phyloP scores from a whole-genome alignment of 2,329 filamentous ascomycete genomes.

The Didymella pomorum region DNA sequence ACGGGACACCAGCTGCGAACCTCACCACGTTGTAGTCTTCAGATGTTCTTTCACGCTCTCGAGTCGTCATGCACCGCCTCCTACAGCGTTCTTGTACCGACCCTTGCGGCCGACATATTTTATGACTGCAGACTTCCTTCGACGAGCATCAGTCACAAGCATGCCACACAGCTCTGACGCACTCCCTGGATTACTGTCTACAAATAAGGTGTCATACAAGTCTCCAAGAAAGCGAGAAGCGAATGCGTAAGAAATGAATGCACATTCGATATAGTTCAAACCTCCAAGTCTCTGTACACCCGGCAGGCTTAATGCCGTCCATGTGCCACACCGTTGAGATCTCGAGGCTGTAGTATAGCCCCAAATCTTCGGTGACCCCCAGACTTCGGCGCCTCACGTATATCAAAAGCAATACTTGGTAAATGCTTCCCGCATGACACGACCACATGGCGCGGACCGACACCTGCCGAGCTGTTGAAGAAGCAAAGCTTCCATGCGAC shows the following conservation, averaged over 20 bases:
- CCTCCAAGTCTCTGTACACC: background rate
- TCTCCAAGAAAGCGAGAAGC: background rate
- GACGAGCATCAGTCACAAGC: too few species aligned
- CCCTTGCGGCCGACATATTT: background rate
- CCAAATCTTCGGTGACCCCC: background rate
- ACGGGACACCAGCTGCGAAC: too few species aligned
- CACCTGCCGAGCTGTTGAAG: background rate
- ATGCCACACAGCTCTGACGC: too few species aligned
- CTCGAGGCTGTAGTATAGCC: background rate
- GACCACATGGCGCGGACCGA: background rate
- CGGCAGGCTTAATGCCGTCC: background rate
- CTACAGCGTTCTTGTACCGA: too few species aligned
- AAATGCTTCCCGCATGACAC: background rate
- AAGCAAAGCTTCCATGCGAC: background rate
- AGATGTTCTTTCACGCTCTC: too few species aligned
- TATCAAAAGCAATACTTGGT: background rate
- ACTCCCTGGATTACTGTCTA: background rate
- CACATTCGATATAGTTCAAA: background rate
- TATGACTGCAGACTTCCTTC: too few species aligned
- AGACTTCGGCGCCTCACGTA: background rate
- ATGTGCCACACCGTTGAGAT: background rate
- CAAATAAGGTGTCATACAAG: background rate
- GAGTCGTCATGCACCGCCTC: too few species aligned
- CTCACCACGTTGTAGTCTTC: too few species aligned
- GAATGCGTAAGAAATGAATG: background rate